Evolutionary conservation across 2,329 filamentous ascomycete species (phyloP).

Genomic region (Aureobasidium sp.): DNA sequence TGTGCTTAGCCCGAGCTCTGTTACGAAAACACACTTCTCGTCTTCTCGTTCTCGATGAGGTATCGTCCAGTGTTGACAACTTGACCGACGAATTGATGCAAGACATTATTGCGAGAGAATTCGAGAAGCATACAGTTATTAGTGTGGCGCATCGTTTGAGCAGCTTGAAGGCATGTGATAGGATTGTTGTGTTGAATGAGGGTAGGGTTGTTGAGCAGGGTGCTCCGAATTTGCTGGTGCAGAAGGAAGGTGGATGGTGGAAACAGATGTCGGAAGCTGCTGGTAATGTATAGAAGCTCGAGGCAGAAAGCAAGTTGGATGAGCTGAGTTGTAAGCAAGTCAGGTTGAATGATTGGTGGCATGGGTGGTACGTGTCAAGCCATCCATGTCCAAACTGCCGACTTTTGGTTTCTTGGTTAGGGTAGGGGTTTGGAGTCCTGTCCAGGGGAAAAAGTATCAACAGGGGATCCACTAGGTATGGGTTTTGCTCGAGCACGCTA

Average conservation of each 20-base stretch:
- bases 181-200: constrained; percentile 42
- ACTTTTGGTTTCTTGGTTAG: too few relatives aligned
- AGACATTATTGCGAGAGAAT: constrained; percentile 25
- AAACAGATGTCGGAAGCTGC: too few relatives aligned
- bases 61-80: constrained; percentile 14
- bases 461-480: too few relatives aligned
- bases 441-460: too few relatives aligned
- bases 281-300: too few relatives aligned
- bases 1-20: constrained; percentile 40
- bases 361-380: too few relatives aligned
- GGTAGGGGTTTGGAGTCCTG: too few relatives aligned
- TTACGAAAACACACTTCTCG: constrained; percentile 27
- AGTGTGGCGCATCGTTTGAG: constrained; percentile 49
- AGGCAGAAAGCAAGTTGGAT: too few relatives aligned
- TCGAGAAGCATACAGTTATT: constrained; percentile 50
- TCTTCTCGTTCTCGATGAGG: constrained; percentile 32
- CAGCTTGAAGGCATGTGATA: constrained; percentile 46
- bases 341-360: too few relatives aligned
- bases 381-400: too few relatives aligned
- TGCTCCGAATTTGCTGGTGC: constrained; percentile 9
- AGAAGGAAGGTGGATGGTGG: not conserved
- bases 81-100: not conserved
- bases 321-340: too few relatives aligned
- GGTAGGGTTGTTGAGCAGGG: constrained; percentile 38
- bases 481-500: too few relatives aligned